Base-by-base conservation (phyloP, 306 rosid genomes). In the Senna siamea region DNA sequence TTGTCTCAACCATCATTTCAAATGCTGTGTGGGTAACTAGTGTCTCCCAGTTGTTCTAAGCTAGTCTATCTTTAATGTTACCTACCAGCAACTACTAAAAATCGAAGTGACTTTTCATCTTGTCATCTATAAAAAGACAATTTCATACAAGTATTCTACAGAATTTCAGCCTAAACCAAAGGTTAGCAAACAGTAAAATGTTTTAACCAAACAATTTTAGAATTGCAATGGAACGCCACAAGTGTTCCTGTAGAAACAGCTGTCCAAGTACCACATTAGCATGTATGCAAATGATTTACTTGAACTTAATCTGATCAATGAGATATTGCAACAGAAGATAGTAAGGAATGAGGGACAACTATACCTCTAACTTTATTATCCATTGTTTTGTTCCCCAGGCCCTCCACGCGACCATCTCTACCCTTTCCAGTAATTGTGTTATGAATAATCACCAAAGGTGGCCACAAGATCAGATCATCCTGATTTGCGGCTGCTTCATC, bases 311-410 rank as follows among this genome's bases (percentile, higher is more conserved):
- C 65, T 61, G 70, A 69, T 52, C 65, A 40, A 75, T 65, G 48
- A 76, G 76, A 41, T 32, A 82, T 66, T 75, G 75, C 69, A 69
- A 66, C 68, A 79, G 59, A 84, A 84, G 58, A 74, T 70, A 58
- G 72, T 51, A 76, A 72, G 81, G 20, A 76, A 81, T 79, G 78
- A 79, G 73, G 75, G 72, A 84, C 48, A 72, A 75, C 59, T 81
- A 86, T 95, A 95, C 99, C 99, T 95, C 97, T 89, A 80, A 92
- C 81, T 82, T 57, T 83, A 90, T 54, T 82, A 89, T 92, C 99
- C 99, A 95, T 90, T n/a, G 82, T 80, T 87, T 95, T 95, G 94
- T 92, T 95, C 83, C 99, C 99, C 88, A 92, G 75, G 84, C 99
- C 99, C 84, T 95, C 99, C 93, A 90, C 87, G 81, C 96, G 96